Conservation (phyloP, 257 asterid species). For the Capsicum chinense region DNA sequence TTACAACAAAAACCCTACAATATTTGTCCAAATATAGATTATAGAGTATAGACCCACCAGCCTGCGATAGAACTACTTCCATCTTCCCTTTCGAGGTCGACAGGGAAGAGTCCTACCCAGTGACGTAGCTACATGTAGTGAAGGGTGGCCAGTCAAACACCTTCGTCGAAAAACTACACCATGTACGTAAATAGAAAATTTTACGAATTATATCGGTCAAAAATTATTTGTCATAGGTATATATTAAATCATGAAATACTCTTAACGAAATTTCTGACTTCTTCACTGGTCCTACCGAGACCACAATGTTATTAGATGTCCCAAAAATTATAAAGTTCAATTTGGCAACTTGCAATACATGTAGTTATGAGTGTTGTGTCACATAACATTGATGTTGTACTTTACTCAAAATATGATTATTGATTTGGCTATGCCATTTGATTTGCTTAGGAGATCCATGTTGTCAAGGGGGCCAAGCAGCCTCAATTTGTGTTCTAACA, state of each 20-base stretch:
- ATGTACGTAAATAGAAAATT: no score
- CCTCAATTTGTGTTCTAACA: not conserved
- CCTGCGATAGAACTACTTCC: no score
- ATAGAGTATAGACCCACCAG: not conserved
- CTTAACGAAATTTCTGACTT: no score
- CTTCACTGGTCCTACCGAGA: no score
- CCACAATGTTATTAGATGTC: not conserved
- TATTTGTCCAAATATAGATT: not conserved
- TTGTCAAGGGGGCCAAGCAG: not conserved
- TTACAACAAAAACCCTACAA: not conserved
- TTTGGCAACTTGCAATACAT: not conserved
- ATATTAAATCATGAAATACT: no score
- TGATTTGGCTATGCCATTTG: not conserved
- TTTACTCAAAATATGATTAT: not conserved
- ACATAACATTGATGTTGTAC: not conserved
- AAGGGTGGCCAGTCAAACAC: no score
- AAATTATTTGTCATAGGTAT: no score
- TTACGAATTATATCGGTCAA: no score
- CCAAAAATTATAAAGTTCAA: not conserved
- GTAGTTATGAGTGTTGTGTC: not conserved
- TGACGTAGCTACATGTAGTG: no score
- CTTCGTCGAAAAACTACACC: no score
- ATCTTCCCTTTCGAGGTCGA: no score
- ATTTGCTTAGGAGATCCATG: not conserved
- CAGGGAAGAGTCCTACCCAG: no score